A percentile compares a stretch with the other conserved stretches of the same genome.
Evolutionary conservation across 805 yeast species (phyloP).

Genomic region (Naumovozyma castellii): DNA sequence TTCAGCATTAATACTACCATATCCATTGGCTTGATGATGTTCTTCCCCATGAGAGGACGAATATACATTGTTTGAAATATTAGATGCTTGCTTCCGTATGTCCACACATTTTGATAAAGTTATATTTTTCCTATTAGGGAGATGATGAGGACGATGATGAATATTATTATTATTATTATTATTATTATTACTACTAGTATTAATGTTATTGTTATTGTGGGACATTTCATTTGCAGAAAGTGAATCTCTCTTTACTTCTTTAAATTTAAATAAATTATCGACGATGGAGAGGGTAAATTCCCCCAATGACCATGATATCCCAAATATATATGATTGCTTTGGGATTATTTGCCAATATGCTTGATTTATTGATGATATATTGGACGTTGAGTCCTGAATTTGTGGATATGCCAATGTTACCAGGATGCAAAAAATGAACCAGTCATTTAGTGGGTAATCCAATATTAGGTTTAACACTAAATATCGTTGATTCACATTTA

Average conservation of each 20-base stretch:
- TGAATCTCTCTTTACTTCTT: constrained; percentile 13
- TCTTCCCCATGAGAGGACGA: too few species aligned
- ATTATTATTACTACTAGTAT: neutral
- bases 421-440: constrained; percentile 30
- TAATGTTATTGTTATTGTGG: too few species aligned
- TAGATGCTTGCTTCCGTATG: constrained; percentile 29
- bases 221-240: too few species aligned
- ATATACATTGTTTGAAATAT: constrained; percentile 27
- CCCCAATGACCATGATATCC: constrained; percentile 30
- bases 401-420: constrained; percentile 35
- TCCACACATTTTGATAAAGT: constrained; percentile 32
- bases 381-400: constrained; percentile 16
- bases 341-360: constrained; percentile 34
- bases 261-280: constrained; percentile 19
- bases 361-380: neutral
- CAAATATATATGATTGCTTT: constrained; percentile 33
- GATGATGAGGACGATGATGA: neutral
- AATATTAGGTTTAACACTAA: constrained; percentile 25
- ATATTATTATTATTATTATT: neutral
- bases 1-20: too few species aligned
- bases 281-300: constrained; percentile 25
- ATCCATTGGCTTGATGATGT: constrained; percentile 1
- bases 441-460: constrained; percentile 29
- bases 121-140: constrained; percentile 23
- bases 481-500: constrained; percentile 22